These are phyloP conservation scores for Tulasnella sp. DNA, from an alignment of 768 basidiomycete genomes.

Conservation along the genomic window DNA sequence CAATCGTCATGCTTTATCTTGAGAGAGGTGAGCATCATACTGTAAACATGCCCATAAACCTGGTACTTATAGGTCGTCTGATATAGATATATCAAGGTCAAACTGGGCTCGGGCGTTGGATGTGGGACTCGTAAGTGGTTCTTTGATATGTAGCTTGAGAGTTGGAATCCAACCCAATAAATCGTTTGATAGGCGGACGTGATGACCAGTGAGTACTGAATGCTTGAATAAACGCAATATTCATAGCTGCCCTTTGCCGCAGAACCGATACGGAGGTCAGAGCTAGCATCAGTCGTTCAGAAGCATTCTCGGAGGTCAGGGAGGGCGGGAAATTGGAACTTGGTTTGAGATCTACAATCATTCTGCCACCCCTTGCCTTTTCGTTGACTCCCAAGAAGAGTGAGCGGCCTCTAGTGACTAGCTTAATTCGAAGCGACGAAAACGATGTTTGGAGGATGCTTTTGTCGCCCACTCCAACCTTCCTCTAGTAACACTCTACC, in stretches of 20 bases:
- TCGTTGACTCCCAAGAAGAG: too few relatives aligned
- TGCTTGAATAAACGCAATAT: background rate
- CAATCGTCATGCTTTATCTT: background rate
- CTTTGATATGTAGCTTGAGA: background rate
- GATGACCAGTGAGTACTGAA: background rate
- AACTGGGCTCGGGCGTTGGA: background rate
- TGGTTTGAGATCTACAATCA: background rate
- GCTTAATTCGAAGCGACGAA: too few relatives aligned
- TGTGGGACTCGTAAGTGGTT: background rate
- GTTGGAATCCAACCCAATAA: background rate
- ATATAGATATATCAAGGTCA: background rate
- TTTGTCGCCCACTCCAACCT: too few relatives aligned
- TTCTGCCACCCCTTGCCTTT: background rate
- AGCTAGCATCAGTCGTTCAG: background rate
- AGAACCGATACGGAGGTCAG: background rate
- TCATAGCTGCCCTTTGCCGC: background rate
- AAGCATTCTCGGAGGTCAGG: background rate
- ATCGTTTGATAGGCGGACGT: background rate
- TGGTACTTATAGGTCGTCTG: background rate
- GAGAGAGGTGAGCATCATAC: background rate
- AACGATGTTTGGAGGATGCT: too few relatives aligned
- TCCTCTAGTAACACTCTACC: conserved; percentile 32
- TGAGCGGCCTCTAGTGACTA: too few relatives aligned
- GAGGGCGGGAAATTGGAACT: background rate
- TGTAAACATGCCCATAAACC: background rate